Base-by-base conservation (phyloP, 331 rosid species). In the Ulmus americana region DNA sequence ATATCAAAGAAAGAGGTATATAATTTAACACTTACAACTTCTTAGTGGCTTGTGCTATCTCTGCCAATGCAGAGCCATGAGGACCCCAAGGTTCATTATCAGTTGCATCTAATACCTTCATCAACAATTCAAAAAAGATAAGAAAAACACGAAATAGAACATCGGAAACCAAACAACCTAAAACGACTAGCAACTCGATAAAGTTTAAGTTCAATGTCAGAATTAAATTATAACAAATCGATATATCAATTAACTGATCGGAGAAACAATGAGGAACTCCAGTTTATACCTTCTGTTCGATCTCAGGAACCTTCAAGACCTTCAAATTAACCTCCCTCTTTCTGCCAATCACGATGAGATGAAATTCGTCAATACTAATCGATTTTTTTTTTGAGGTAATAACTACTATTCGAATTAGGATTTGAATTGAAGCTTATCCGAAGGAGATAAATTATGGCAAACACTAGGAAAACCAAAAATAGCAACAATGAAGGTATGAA, bases 51-150 rank as follows among this genome's bases (percentile, higher is more conserved):
- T 79, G 89, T 18, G 97, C 88, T 45, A 94, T 94, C 87, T 94
- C 97, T 39, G 95, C 82, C 76, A 94, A 72, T 0, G 80, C 97
- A 74, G 95, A 68, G 71, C 97, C 97, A 73, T 94, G 98, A 81
- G 98, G 98, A 74, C 98, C 97, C 98, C 97, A 94, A 64, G 98
- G 98, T 76, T 94, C 98, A 78, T 82, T 81, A 50, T 94, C 97
- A 47, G 97, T 89, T 28, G 98, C 95, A 84, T 94, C 97, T 86
- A 94, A 65, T 10, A 90, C 98, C 98, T 94, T 77, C 28, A 76
- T 74, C 49, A 62, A 47, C 39, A 72, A 78, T 49, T 11, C 35
- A 28, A 28, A 28, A 28, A 28, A 28, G 35, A 28, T 28, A 28
- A 70, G 54, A 55, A 39, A 63, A 60, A 60, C 10, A 35, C 4